Conservation (phyloP, 345 rosid species). For the Hibiscus tridactylites region DNA sequence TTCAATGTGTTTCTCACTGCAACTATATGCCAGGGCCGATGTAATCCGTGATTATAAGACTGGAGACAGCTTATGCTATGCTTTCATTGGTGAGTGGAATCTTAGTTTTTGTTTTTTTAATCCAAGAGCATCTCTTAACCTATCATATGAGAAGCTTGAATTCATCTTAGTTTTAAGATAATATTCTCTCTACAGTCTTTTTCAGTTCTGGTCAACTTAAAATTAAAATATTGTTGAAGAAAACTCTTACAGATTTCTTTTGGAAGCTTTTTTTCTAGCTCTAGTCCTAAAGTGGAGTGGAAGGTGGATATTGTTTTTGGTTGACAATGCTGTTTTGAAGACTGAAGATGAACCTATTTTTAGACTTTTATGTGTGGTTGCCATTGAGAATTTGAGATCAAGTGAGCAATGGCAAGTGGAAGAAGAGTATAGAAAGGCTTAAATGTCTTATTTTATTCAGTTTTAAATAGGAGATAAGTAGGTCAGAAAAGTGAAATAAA, state of each 20-base stretch:
- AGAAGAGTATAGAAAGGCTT: not conserved
- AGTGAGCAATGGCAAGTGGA: not conserved
- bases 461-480: not conserved
- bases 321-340: not conserved
- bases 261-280: not conserved
- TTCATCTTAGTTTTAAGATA: not conserved
- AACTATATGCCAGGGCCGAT: constrained; percentile 56
- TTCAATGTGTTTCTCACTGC: constrained; percentile 10
- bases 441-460: not conserved
- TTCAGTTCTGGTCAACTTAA: not conserved
- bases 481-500: not conserved
- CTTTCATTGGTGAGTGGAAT: constrained; percentile 67
- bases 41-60: constrained; percentile 87
- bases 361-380: not conserved
- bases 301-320: not conserved
- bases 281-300: not conserved
- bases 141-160: not conserved
- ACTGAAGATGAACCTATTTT: not conserved
- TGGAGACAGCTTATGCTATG: constrained; percentile 96
- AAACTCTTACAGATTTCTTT: not conserved
- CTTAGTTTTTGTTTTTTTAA: not conserved
- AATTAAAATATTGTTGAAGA: not conserved
- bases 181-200: not conserved
- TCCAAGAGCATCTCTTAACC: not conserved
- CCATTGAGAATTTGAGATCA: not conserved